Percentiles rank a stretch among this genome's conserved stretches.
These are phyloP conservation scores for Phaeosphaeria sp. DNA, from an alignment of 2,329 filamentous ascomycete species.

Conservation along the genomic window DNA sequence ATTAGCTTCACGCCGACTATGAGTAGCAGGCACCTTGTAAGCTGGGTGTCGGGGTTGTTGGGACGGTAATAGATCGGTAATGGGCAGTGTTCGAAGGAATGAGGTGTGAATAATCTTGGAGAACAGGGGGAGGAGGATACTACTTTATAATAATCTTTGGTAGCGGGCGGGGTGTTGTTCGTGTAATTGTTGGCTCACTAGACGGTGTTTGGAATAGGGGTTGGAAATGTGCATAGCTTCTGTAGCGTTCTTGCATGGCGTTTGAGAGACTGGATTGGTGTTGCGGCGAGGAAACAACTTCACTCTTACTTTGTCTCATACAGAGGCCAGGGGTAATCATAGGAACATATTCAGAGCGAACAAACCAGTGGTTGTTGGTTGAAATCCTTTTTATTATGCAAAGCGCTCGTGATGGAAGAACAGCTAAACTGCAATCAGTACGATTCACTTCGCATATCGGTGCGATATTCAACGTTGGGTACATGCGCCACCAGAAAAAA, in stretches of 20 bases:
- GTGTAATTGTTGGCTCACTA: neutral
- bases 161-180: neutral
- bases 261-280: neutral
- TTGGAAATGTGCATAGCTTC: conserved; percentile 2
- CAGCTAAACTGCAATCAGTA: neutral
- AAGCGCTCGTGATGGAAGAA: neutral
- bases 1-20: conserved; percentile 33
- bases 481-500: neutral
- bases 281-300: neutral
- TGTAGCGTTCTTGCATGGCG: conserved; percentile 19
- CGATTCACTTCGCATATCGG: neutral
- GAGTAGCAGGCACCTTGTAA: conserved; percentile 37
- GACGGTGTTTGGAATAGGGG: too few relatives aligned
- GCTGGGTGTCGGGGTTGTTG: conserved; percentile 42
- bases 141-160: neutral
- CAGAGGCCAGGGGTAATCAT: neutral
- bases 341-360: neutral
- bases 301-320: neutral
- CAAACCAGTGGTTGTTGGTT: neutral
- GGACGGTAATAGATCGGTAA: conserved; percentile 17
- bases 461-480: neutral
- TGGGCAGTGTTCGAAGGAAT: neutral
- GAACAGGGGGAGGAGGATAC: neutral
- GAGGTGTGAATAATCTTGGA: neutral
- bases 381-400: neutral